phyloP scores from a whole-genome alignment of 345 rosid genomes.

The Brassica incana region DNA sequence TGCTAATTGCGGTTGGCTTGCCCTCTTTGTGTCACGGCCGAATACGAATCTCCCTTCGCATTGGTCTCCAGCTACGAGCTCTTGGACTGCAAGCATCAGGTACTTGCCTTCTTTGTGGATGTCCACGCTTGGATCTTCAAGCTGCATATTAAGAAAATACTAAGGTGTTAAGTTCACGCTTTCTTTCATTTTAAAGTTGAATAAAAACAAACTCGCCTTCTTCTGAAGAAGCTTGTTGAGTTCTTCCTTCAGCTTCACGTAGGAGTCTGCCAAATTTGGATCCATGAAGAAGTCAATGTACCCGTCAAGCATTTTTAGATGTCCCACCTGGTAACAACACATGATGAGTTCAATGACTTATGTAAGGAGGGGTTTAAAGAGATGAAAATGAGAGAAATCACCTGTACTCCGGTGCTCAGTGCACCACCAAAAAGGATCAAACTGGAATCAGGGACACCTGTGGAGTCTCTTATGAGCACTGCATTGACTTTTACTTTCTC shows the following conservation, averaged over 20 bases:
- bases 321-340: constrained; percentile 62
- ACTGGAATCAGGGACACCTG: constrained; percentile 93
- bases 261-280: constrained; percentile 87
- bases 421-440: constrained; percentile 88
- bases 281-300: constrained; percentile 93
- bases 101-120: constrained; percentile 88
- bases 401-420: constrained; percentile 69
- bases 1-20: constrained; percentile 41
- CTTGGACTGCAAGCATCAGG: constrained; percentile 88
- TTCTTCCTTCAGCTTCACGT: constrained; percentile 77
- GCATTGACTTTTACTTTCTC: constrained; percentile 94
- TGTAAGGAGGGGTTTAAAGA: neutral
- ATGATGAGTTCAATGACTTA: neutral
- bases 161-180: constrained; percentile 1
- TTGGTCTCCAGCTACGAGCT: constrained; percentile 85
- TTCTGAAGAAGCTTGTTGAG: constrained; percentile 67
- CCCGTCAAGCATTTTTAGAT: constrained; percentile 91
- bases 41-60: constrained; percentile 97
- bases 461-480: constrained; percentile 92
- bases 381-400: constrained; percentile 31
- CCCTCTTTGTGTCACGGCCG: constrained; percentile 75
- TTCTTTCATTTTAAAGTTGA: neutral
- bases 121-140: constrained; percentile 69
- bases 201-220: constrained; percentile 48
- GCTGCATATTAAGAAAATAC: constrained; percentile 46